Conservation (phyloP, 805 yeast genomes). For the Lachancea meyersii region DNA sequence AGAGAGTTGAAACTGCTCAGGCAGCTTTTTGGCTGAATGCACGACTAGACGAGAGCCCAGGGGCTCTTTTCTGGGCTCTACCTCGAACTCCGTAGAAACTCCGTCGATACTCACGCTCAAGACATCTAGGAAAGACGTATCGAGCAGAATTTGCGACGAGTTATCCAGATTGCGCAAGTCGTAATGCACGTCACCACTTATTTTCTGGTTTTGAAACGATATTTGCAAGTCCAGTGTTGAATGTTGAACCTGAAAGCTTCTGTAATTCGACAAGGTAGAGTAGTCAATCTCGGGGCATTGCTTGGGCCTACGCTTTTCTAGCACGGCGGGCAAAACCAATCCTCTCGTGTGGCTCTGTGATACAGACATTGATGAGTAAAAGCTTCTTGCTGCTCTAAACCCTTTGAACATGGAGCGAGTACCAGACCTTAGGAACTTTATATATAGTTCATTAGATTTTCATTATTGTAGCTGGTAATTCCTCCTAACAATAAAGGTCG, state of each 20-base stretch:
- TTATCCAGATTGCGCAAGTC: conserved; percentile 34
- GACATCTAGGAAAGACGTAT: conserved; percentile 59
- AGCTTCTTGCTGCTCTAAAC: not conserved
- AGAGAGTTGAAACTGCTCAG: conserved; percentile 24
- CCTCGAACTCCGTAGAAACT: conserved; percentile 25
- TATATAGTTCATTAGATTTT: too few species aligned
- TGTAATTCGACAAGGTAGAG: conserved; percentile 73
- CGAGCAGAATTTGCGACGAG: conserved; percentile 47
- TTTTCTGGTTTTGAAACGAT: conserved; percentile 44
- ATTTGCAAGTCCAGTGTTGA: conserved; percentile 51
- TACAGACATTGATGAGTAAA: not conserved
- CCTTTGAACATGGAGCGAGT: not conserved
- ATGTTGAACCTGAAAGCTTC: conserved; percentile 42
- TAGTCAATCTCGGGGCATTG: conserved; percentile 55
- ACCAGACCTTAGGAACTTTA: too few species aligned
- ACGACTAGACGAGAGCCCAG: conserved; percentile 54
- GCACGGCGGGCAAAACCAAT: conserved; percentile 20
- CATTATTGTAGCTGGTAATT: too few species aligned
- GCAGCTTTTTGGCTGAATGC: conserved; percentile 4
- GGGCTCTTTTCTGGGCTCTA: conserved; percentile 44
- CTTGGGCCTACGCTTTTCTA: conserved; percentile 30
- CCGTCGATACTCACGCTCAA: conserved; percentile 37
- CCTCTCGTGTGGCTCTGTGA: not conserved
- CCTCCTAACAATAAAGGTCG: too few species aligned
- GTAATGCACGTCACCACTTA: conserved; percentile 52